Base-by-base conservation (phyloP, 2,329 filamentous ascomycete genomes). In the Ambrosiella beaveri region DNA sequence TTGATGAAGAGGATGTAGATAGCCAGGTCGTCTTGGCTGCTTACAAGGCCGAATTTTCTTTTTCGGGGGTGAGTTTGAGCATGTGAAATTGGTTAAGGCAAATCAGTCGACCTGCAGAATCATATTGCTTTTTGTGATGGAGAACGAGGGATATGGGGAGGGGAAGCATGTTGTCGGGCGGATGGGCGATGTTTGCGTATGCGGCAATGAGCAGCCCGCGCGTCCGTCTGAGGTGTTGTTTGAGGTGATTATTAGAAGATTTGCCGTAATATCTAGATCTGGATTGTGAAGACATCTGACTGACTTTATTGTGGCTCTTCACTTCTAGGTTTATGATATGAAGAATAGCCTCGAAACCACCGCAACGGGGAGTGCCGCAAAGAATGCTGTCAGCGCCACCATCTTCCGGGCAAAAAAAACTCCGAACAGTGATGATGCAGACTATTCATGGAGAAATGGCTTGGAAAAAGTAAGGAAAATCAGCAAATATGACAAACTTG, bases 1-100 rank as follows among this genome's bases (percentile, higher is more conserved):
- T 47, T 13, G 44, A 47, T 47, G 44, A 47, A 12, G 44, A 12
- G 4, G 57, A 58, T 17, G 54, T 49, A 4, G 58, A 59, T 52
- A 59, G 58, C 17, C 58, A 59, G 56, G 58, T 52, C 37, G 54
- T 59, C 7, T 49, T 59, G 45, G 58, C 47, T 7, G 56, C 52
- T 15, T 59, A 59, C 39, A 47, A 54, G 36, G 54, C 58, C 7
- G 58, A 59, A 41, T 59, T 59, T 50, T 59, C 58, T 9, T 52
- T 49, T 39, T 57, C 54, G 5, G 41, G 19, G 27, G 58, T 57
- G 9, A 59, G 54, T 54, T 52, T 12, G 7, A 47, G n/a, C 19
- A 2, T n/a, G 9, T 47, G 11, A 47, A 15, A 47, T 41, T 41
- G 11, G 6, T n/a, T 3, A 11, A n/a, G 40, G 11, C 40, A n/a